These are phyloP conservation scores for Cucurbita pepo DNA, from an alignment of 306 rosid genomes.

Conservation along the genomic window DNA sequence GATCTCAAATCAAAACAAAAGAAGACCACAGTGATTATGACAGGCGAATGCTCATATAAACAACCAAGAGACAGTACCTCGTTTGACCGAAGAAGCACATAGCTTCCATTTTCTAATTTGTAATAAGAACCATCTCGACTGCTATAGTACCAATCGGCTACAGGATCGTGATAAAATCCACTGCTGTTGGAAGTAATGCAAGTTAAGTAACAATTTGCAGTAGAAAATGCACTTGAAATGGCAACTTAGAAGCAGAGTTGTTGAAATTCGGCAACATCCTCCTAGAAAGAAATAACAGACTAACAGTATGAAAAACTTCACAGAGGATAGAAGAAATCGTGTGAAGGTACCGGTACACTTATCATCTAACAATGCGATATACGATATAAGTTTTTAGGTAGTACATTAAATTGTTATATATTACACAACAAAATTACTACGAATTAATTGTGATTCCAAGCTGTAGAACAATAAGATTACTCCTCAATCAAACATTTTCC, in stretches of 20 bases:
- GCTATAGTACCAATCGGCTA: conserved; percentile 81
- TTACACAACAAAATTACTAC: background rate
- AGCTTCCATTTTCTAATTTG: conserved; percentile 68
- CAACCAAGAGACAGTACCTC: conserved; percentile 17
- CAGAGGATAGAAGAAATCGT: background rate
- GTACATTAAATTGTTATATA: background rate
- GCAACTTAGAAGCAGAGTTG: background rate
- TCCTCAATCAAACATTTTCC: background rate
- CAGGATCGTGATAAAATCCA: conserved; percentile 84
- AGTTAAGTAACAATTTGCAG: background rate
- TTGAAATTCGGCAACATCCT: background rate
- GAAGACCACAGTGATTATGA: background rate
- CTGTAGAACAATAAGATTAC: background rate
- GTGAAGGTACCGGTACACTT: background rate
- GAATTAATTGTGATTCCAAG: background rate
- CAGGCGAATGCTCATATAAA: background rate
- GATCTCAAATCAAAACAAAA: background rate
- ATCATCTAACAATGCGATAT: background rate
- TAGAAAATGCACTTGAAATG: background rate
- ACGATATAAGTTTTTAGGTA: background rate
- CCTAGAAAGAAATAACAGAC: background rate
- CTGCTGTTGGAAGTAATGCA: conserved; percentile 35
- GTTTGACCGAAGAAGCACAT: conserved; percentile 43
- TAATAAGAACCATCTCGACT: conserved; percentile 52
- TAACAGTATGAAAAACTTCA: background rate